Conservation (phyloP, 805 yeast species). For the Candida wancherniae region DNA sequence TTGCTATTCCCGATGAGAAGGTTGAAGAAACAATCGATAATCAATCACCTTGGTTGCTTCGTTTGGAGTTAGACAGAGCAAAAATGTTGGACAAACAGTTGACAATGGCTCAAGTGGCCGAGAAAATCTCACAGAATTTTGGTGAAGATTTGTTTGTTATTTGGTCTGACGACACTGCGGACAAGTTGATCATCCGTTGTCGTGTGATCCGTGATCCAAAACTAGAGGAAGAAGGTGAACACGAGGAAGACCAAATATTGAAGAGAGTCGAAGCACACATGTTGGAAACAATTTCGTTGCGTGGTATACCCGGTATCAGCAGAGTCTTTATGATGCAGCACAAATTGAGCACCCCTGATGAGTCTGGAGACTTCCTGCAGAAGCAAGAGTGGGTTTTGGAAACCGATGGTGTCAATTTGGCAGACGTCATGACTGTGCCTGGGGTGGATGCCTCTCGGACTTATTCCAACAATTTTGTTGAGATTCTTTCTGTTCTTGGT, state of each 20-base stretch:
- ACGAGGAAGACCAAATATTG: conserved; percentile 95
- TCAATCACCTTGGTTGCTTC: conserved; percentile 96
- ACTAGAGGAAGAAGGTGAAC: conserved; percentile 88
- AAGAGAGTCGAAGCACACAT: conserved; percentile 93
- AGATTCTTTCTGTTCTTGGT: conserved; percentile 90
- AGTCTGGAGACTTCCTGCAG: conserved; percentile 80
- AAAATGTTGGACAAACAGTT: conserved; percentile 97
- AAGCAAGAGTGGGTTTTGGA: conserved; percentile 97
- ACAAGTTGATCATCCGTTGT: conserved; percentile 93
- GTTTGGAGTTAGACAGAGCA: conserved; percentile 96
- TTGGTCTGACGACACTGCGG: conserved; percentile 99
- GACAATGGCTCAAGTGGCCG: conserved; percentile 97
- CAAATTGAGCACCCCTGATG: conserved; percentile 66
- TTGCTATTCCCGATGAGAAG: conserved; percentile 96
- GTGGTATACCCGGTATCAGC: conserved; percentile 93
- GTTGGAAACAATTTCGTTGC: conserved; percentile 88
- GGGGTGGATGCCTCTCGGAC: conserved; percentile 91
- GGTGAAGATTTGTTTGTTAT: conserved; percentile 94
- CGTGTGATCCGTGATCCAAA: conserved; percentile 97
- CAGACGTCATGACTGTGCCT: conserved; percentile 90
- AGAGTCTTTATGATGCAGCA: conserved; percentile 90
- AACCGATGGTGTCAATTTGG: conserved; percentile 95
- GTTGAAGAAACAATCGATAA: conserved; percentile 90
- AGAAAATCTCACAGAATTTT: conserved; percentile 85
- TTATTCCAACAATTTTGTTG: conserved; percentile 95